These are phyloP conservation scores for Podila epicladia DNA, from an alignment of 192 early-diverging fungal species.

Conservation along the genomic window DNA sequence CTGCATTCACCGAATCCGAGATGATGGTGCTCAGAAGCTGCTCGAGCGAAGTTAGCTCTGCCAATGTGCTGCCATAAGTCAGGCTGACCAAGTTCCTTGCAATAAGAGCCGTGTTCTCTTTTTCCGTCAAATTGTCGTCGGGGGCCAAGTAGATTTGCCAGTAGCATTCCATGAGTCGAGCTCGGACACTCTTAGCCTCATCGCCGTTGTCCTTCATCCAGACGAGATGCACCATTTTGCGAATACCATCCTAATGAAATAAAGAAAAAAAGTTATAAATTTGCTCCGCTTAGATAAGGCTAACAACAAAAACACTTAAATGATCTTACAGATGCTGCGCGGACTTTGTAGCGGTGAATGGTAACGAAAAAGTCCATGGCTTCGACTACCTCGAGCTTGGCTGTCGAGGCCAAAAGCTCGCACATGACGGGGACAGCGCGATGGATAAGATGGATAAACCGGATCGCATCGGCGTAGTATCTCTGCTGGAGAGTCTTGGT, in stretches of 20 bases:
- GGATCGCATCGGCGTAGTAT: slow-evolving; percentile 91
- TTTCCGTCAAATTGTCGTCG: slow-evolving; percentile 58
- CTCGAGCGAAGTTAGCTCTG: slow-evolving; percentile 96
- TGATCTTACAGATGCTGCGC: slow-evolving; percentile 71
- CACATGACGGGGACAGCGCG: slow-evolving; percentile 78
- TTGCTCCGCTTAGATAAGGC: too few relatives aligned
- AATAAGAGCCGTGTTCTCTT: slow-evolving; percentile 72
- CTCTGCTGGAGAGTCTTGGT: slow-evolving; percentile 60
- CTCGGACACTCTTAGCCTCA: slow-evolving; percentile 76
- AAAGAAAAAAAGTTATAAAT: not conserved
- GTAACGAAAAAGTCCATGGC: slow-evolving; percentile 95
- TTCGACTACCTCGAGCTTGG: slow-evolving; percentile 94
- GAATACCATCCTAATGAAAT: slow-evolving; percentile 76
- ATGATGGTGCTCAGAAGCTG: slow-evolving; percentile 87
- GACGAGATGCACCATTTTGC: slow-evolving; percentile 95
- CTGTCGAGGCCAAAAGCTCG: slow-evolving; percentile 88
- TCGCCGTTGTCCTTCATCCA: slow-evolving; percentile 81
- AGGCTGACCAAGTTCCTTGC: slow-evolving; percentile 80
- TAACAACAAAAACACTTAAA: too few relatives aligned
- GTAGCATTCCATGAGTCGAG: slow-evolving; percentile 83
- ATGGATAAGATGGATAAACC: slow-evolving; percentile 86
- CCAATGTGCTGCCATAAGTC: slow-evolving; percentile 86
- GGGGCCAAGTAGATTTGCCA: slow-evolving; percentile 79
- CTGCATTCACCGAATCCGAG: slow-evolving; percentile 54
- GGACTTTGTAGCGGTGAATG: slow-evolving; percentile 87